A percentile compares a stretch with the other conserved stretches of the same genome.
These are phyloP conservation scores for Xerophyta viscosa DNA, from an alignment of 106 monocot species.

Conservation along the genomic window DNA sequence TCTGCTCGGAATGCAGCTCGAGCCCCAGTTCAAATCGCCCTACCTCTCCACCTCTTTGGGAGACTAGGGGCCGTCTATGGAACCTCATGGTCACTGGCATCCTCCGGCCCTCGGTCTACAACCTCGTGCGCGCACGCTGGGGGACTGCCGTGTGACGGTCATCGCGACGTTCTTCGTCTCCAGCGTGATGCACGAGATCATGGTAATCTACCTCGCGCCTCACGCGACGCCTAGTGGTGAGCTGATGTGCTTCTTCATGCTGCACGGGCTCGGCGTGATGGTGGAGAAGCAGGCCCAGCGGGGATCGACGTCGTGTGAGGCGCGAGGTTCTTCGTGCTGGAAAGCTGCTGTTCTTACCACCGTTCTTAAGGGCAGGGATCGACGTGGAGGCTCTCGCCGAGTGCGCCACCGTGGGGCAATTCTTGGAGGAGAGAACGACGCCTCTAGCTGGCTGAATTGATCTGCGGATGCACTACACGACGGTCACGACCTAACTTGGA, in stretches of 20 bases:
- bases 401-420: no score
- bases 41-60: no score
- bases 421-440: no score
- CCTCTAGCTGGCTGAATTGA: no score
- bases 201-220: conserved; percentile 38
- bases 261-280: conserved; percentile 26
- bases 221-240: conserved; percentile 19
- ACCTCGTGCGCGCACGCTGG: conserved; percentile 17
- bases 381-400: conserved; percentile 29
- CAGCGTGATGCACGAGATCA: conserved; percentile 46
- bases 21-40: no score
- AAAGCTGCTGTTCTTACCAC: conserved; percentile 45
- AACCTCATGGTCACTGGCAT: no score
- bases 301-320: conserved; percentile 21
- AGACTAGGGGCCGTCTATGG: no score
- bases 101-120: conserved; percentile 48
- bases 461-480: no score
- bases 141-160: conserved; percentile 14
- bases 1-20: conserved; percentile 29
- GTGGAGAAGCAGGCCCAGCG: conserved; percentile 17
- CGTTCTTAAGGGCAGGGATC: conserved; percentile 16
- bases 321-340: conserved; percentile 41
- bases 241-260: conserved; percentile 25
- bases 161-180: conserved; percentile 35
- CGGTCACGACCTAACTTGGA: no score